Evolutionary conservation across 2,329 filamentous ascomycete genomes (phyloP).

Genomic region (Trichoderma sp.): DNA sequence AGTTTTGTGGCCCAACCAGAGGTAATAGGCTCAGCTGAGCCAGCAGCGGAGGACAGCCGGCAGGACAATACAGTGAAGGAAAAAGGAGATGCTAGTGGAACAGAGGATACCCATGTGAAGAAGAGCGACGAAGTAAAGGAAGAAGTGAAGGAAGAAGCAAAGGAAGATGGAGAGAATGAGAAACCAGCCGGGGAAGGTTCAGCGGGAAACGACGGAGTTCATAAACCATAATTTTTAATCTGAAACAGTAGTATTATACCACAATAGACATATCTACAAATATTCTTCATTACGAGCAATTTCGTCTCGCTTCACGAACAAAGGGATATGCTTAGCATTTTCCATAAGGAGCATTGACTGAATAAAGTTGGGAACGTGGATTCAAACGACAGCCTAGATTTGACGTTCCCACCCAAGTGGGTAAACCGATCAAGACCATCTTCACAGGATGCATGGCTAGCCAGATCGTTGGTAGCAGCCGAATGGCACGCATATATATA

Average conservation of each 20-base stretch:
- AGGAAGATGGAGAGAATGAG: neutral
- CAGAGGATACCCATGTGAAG: neutral
- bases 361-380: neutral
- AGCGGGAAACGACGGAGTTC: neutral
- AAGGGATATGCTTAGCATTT: neutral
- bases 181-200: neutral
- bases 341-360: neutral
- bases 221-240: conserved; percentile 8
- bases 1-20: conserved; percentile 1
- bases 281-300: neutral
- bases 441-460: neutral
- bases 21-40: neutral
- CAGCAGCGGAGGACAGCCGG: neutral
- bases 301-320: neutral
- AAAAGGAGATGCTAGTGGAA: neutral
- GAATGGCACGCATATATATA: neutral
- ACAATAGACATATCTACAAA: neutral
- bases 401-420: neutral
- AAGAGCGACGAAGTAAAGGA: neutral
- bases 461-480: neutral
- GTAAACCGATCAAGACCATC: neutral
- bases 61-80: neutral
- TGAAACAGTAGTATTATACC: neutral
- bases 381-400: neutral
- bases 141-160: neutral